Evolutionary conservation across 495 filamentous ascomycete species (phyloP).

Genomic region (Parathielavia appendiculata): DNA sequence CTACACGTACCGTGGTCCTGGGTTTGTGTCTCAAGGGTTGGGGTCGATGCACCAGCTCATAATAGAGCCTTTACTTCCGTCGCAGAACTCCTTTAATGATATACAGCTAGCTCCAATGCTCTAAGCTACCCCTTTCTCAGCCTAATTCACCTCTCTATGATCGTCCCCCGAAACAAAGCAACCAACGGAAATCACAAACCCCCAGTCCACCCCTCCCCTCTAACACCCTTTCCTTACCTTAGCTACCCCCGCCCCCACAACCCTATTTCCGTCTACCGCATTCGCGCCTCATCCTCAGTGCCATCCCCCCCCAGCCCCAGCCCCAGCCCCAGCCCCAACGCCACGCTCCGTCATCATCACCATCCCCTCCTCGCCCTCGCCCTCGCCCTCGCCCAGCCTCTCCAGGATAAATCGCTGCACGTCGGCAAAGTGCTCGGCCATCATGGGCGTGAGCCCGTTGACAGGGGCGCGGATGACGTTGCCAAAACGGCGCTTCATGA

Average conservation of each 20-base stretch:
- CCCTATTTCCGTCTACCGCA: neutral
- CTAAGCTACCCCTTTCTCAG: neutral
- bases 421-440: slow-evolving; percentile 53
- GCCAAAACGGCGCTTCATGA: slow-evolving; percentile 63
- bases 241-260: neutral
- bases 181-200: neutral
- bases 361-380: slow-evolving; percentile 30
- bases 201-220: neutral
- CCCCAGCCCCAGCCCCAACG: slow-evolving; percentile 15
- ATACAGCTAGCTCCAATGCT: neutral
- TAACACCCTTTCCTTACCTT: neutral
- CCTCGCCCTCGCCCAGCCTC: slow-evolving; percentile 37
- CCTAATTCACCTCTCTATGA: neutral
- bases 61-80: neutral
- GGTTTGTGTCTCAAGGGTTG: slow-evolving; percentile 2
- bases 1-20: no score
- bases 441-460: slow-evolving; percentile 57
- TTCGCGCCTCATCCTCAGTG: neutral
- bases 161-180: neutral
- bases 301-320: neutral
- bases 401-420: slow-evolving; percentile 52
- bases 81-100: neutral
- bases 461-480: slow-evolving; percentile 51
- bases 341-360: slow-evolving; percentile 41
- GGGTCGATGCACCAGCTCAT: neutral